A percentile compares a stretch with the other conserved stretches of the same genome.
Conservation (phyloP, 2,329 filamentous ascomycete genomes). For the Penicillium palitans region DNA sequence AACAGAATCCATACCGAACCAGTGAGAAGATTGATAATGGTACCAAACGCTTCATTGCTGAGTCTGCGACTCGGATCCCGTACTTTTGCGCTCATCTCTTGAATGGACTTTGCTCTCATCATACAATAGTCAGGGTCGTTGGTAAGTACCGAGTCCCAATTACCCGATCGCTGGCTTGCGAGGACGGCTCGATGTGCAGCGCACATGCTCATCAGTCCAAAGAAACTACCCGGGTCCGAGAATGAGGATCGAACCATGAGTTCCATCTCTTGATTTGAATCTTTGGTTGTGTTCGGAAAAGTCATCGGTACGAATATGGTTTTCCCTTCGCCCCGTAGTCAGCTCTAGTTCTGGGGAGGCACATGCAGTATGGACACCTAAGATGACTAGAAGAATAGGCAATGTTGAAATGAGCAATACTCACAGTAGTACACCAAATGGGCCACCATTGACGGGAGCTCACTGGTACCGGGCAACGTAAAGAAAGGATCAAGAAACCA, state of each 20-base stretch:
- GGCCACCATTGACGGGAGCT: constrained; percentile 29
- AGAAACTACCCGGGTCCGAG: constrained; percentile 40
- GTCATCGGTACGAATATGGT: constrained; percentile 42
- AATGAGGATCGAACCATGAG: constrained; percentile 36
- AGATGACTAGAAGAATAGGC: not conserved
- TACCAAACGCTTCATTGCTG: constrained; percentile 39
- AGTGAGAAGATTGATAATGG: constrained; percentile 41
- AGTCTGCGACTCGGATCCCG: constrained; percentile 28
- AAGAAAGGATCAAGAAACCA: constrained; percentile 40
- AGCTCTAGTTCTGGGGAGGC: constrained; percentile 10
- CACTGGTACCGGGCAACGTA: constrained; percentile 31
- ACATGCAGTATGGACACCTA: not conserved
- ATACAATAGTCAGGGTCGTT: constrained; percentile 40
- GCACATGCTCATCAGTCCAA: constrained; percentile 41
- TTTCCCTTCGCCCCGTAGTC: constrained; percentile 29
- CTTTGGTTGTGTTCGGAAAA: constrained; percentile 37
- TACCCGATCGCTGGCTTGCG: constrained; percentile 27
- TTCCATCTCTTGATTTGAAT: constrained; percentile 25
- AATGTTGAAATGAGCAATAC: constrained; percentile 8
- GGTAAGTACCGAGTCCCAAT: constrained; percentile 23
- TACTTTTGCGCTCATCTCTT: constrained; percentile 36
- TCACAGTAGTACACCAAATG: constrained; percentile 38
- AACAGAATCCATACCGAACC: constrained; percentile 32
- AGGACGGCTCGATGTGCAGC: constrained; percentile 43
- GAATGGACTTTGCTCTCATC: constrained; percentile 41